A percentile compares a stretch with the other conserved stretches of the same genome.
Evolutionary conservation across 73 alveolate species (phyloP).

Genomic region (Stentor coeruleus): DNA sequence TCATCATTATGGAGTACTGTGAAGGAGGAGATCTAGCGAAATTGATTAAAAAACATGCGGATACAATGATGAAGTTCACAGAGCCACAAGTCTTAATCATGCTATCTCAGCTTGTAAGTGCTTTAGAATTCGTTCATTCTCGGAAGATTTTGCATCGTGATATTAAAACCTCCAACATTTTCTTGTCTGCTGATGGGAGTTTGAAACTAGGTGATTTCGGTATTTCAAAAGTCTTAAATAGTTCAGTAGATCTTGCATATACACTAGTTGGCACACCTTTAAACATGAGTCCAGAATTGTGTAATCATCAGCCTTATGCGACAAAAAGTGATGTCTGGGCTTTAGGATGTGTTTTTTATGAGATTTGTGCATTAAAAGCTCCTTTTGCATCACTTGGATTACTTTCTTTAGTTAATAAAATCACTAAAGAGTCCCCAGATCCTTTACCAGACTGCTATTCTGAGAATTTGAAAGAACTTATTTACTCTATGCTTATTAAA

Average conservation of each 20-base stretch:
- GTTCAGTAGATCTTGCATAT: slow-evolving; percentile 50
- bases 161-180: slow-evolving; percentile 61
- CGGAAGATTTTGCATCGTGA: slow-evolving; percentile 43
- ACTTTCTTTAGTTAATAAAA: slow-evolving; percentile 45
- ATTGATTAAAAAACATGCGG: slow-evolving; percentile 34
- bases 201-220: slow-evolving; percentile 90
- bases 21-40: slow-evolving; percentile 65
- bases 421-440: slow-evolving; percentile 42
- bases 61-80: slow-evolving; percentile 31
- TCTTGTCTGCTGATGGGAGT: slow-evolving; percentile 55
- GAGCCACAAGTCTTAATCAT: slow-evolving; percentile 50
- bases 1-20: slow-evolving; percentile 69
- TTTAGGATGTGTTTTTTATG: slow-evolving; percentile 70
- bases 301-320: slow-evolving; percentile 68
- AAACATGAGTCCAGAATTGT: slow-evolving; percentile 79
- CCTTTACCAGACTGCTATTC: neutral
- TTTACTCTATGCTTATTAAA: neutral
- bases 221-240: slow-evolving; percentile 69
- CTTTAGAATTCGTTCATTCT: slow-evolving; percentile 35
- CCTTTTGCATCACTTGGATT: slow-evolving; percentile 55
- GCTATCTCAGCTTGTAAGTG: slow-evolving; percentile 44
- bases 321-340: slow-evolving; percentile 85
- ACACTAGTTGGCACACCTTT: slow-evolving; percentile 71
- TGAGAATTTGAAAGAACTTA: neutral
- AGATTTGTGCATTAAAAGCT: slow-evolving; percentile 53